Conservation (phyloP, 2,329 filamentous ascomycete species). For the Aureobasidium mangrovei region DNA sequence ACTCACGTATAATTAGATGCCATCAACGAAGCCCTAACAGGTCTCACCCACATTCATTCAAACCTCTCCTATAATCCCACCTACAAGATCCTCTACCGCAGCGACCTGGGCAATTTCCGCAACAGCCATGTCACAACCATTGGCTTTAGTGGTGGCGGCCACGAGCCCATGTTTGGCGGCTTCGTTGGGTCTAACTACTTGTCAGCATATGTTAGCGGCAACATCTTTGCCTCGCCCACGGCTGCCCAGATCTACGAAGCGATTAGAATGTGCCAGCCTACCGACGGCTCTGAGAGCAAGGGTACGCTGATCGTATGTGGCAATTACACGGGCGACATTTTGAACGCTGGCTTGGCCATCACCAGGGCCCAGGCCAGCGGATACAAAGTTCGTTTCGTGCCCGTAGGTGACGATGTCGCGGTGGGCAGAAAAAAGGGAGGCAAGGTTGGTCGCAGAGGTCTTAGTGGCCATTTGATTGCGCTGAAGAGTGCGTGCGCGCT, state of each 20-base stretch:
- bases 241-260: slow-evolving; percentile 55
- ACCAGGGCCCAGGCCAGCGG: slow-evolving; percentile 50
- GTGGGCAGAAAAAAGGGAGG: slow-evolving; percentile 48
- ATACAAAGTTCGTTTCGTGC: slow-evolving; percentile 47
- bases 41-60: slow-evolving; percentile 28
- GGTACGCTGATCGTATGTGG: slow-evolving; percentile 51
- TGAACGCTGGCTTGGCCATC: slow-evolving; percentile 53
- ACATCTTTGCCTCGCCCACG: slow-evolving; percentile 56
- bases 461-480: slow-evolving; percentile 53
- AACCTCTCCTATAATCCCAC: slow-evolving; percentile 26
- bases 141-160: slow-evolving; percentile 30
- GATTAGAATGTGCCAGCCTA: slow-evolving; percentile 46
- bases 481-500: slow-evolving; percentile 53
- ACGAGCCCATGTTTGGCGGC: slow-evolving; percentile 54
- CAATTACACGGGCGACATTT: slow-evolving; percentile 57
- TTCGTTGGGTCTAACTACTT: slow-evolving; percentile 56
- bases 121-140: slow-evolving; percentile 28
- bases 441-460: slow-evolving; percentile 52
- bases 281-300: slow-evolving; percentile 25
- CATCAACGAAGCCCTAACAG: slow-evolving; percentile 29
- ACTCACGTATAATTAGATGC: slow-evolving; percentile 17
- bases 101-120: slow-evolving; percentile 26
- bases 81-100: slow-evolving; percentile 31
- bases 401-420: slow-evolving; percentile 58
- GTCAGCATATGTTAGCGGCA: slow-evolving; percentile 51